Evolutionary conservation across 306 rosid species (phyloP).

Genomic region (Cicer cuneatum): DNA sequence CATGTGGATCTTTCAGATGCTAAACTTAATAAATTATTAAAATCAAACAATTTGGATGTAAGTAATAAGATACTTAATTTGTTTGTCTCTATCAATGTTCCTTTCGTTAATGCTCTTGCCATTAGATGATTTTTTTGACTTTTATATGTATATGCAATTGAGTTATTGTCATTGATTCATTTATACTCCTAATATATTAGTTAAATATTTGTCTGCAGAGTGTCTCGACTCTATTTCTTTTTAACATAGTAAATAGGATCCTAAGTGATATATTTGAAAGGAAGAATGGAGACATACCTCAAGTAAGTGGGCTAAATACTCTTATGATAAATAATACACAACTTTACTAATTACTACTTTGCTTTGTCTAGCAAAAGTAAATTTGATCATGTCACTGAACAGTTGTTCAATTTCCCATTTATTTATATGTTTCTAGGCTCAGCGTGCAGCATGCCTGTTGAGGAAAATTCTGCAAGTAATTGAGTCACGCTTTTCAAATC

Average conservation of each 20-base stretch:
- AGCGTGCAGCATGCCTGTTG: conserved; percentile 73
- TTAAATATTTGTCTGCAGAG: conserved; percentile 63
- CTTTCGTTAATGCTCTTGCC: conserved; percentile 29
- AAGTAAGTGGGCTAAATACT: conserved; percentile 65
- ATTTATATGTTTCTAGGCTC: conserved; percentile 51
- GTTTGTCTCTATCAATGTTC: conserved; percentile 42
- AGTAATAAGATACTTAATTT: conserved; percentile 46
- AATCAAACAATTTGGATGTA: conserved; percentile 79
- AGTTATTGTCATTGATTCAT: conserved; percentile 21
- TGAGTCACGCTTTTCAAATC: conserved; percentile 73
- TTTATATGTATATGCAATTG: conserved; percentile 7
- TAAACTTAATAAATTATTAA: conserved; percentile 67
- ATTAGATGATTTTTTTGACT: conserved; percentile 4
- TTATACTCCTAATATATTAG: conserved; percentile 45
- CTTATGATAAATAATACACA: conserved; percentile 46
- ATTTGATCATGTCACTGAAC: conserved; percentile 6
- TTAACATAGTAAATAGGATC: conserved; percentile 65
- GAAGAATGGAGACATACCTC: conserved; percentile 71
- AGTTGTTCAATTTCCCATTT: conserved; percentile 25
- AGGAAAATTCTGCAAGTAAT: conserved; percentile 79
- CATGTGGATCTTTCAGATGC: conserved; percentile 63
- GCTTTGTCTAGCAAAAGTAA: conserved; percentile 17
- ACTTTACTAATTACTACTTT: background rate
- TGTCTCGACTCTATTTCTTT: conserved; percentile 72
- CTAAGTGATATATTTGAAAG: conserved; percentile 68